These are phyloP conservation scores for Chalciporus pseudorubinellus DNA, from an alignment of 768 basidiomycete genomes.

Conservation along the genomic window DNA sequence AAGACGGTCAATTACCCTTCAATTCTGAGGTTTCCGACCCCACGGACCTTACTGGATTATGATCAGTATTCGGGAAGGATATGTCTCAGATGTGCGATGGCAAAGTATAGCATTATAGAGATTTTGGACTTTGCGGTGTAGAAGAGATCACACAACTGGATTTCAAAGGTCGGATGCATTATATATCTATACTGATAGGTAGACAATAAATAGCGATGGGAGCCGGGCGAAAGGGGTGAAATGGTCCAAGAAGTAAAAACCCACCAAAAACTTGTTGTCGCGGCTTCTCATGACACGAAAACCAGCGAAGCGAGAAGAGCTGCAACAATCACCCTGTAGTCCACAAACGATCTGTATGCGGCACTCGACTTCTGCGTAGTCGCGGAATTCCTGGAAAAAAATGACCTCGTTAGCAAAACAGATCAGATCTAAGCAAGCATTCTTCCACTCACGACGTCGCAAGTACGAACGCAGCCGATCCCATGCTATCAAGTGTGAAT, in stretches of 20 bases:
- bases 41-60: slow-evolving; percentile 12
- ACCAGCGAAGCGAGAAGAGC: neutral
- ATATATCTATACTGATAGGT: no score
- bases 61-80: slow-evolving; percentile 21
- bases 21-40: neutral
- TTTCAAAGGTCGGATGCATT: no score
- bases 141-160: no score
- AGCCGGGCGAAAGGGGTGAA: no score
- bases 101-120: slow-evolving; percentile 6
- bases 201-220: no score
- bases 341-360: neutral
- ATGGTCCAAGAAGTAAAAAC: neutral
- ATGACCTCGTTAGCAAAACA: neutral
- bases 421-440: neutral
- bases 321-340: neutral
- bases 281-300: neutral
- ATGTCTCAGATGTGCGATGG: slow-evolving; percentile 2
- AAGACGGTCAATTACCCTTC: slow-evolving; percentile 4
- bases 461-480: slow-evolving; percentile 21
- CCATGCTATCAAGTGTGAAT: slow-evolving; percentile 14
- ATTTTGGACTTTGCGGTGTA: slow-evolving; percentile 16
- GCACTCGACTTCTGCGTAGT: neutral
- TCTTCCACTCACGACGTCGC: slow-evolving; percentile 12
- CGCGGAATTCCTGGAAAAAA: neutral
- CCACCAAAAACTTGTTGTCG: neutral